Evolutionary conservation across 179 eudicot genomes (phyloP).

Genomic region (Amaranthus tricolor): DNA sequence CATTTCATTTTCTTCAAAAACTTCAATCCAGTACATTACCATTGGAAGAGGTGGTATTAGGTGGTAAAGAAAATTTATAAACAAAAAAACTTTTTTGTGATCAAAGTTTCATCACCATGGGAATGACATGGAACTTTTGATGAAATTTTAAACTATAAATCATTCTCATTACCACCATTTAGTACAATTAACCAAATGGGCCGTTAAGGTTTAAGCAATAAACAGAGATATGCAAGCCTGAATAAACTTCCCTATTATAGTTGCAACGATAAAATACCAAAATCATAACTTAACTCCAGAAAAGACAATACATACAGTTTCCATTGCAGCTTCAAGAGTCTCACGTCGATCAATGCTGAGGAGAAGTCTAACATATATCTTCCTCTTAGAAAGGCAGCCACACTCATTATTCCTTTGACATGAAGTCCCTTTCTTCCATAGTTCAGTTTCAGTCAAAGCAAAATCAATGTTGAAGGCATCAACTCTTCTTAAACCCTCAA

Average conservation of each 20-base stretch:
- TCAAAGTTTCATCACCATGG: too few species aligned
- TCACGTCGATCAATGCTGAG: conserved; percentile 95
- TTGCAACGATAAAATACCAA: not conserved
- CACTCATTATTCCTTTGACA: conserved; percentile 20
- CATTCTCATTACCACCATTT: too few species aligned
- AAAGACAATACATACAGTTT: conserved; percentile 60
- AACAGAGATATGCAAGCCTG: not conserved
- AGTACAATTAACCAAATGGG: too few species aligned
- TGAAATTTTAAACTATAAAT: too few species aligned
- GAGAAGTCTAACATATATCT: conserved; percentile 76
- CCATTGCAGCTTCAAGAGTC: conserved; percentile 81
- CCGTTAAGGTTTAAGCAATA: not conserved
- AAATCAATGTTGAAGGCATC: conserved; percentile 58
- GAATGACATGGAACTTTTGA: too few species aligned
- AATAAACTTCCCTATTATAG: not conserved
- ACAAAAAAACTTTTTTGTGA: too few species aligned
- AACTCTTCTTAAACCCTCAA: conserved; percentile 76
- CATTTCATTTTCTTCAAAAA: too few species aligned
- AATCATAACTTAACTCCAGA: not conserved
- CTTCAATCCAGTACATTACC: too few species aligned
- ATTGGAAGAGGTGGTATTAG: too few species aligned
- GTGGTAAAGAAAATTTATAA: too few species aligned
- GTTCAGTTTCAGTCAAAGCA: conserved; percentile 26
- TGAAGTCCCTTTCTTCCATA: conserved; percentile 21
- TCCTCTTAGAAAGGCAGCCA: conserved; percentile 43